phyloP scores from a whole-genome alignment of 331 rosid genomes.

The Stylosanthes scabra region DNA sequence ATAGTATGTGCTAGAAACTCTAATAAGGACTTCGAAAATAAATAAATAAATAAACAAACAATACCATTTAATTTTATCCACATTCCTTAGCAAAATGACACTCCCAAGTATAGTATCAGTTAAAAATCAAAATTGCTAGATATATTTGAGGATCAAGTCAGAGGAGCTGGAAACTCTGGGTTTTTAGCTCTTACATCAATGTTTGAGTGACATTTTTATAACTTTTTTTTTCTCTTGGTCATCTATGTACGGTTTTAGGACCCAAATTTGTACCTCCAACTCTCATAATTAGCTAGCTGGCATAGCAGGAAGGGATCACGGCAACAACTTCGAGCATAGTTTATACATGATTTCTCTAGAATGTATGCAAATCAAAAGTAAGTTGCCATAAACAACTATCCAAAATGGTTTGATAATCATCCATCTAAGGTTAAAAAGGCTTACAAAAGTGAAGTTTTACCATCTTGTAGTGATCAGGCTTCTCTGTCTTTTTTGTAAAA shows the following conservation, averaged over 20 bases:
- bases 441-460: conserved; percentile 37
- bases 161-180: not conserved
- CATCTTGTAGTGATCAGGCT: conserved; percentile 85
- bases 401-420: not conserved
- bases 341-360: not conserved
- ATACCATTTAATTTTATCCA: not conserved
- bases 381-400: not conserved
- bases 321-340: not conserved
- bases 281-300: not conserved
- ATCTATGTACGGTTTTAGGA: no score
- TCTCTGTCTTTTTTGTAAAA: conserved; percentile 84
- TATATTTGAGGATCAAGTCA: not conserved
- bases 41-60: not conserved
- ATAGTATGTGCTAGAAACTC: conserved; percentile 3
- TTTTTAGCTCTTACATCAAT: no score
- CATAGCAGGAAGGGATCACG: not conserved
- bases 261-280: no score
- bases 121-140: not conserved
- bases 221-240: no score
- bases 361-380: not conserved
- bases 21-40: conserved; percentile 4
- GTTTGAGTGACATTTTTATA: no score
- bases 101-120: not conserved
- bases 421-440: not conserved
- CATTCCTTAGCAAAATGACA: not conserved